Evolutionary conservation across 2,329 filamentous ascomycete species (phyloP).

Genomic region (Scytalidium lignicola): DNA sequence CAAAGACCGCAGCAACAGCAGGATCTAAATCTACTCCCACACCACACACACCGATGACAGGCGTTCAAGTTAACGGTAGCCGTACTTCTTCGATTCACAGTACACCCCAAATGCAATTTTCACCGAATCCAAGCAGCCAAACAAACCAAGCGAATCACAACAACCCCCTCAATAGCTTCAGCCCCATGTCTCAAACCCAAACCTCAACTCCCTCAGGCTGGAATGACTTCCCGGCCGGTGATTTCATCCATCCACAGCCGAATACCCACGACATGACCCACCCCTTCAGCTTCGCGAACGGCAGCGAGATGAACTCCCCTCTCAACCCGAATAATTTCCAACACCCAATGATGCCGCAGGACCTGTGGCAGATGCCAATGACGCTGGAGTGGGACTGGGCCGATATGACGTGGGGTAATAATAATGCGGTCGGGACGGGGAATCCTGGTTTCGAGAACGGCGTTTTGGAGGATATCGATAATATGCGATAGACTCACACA

Average conservation of each 20-base stretch:
- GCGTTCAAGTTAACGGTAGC: constrained; percentile 12
- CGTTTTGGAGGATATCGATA: constrained; percentile 19
- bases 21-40: constrained; percentile 5
- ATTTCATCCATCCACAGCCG: not conserved
- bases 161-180: constrained; percentile 18
- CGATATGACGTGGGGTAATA: constrained; percentile 56
- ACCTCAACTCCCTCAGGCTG: not conserved
- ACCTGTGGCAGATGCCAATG: constrained; percentile 94
- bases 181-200: constrained; percentile 12
- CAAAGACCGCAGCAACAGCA: constrained; percentile 7
- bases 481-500: not conserved
- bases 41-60: constrained; percentile 22
- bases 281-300: constrained; percentile 19
- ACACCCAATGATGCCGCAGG: constrained; percentile 85
- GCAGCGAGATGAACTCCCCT: constrained; percentile 24
- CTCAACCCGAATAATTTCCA: constrained; percentile 52
- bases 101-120: not conserved
- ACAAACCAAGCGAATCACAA: too few relatives aligned
- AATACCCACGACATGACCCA: not conserved
- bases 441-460: constrained; percentile 63
- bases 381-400: constrained; percentile 77
- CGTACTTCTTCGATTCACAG: constrained; percentile 28
- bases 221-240: not conserved
- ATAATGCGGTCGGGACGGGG: constrained; percentile 21
- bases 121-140: constrained; percentile 3